Percentiles rank a stretch among this genome's conserved stretches.
These are phyloP conservation scores for Tetrapisispora pingtungensis DNA, from an alignment of 805 yeast genomes.

Conservation along the genomic window DNA sequence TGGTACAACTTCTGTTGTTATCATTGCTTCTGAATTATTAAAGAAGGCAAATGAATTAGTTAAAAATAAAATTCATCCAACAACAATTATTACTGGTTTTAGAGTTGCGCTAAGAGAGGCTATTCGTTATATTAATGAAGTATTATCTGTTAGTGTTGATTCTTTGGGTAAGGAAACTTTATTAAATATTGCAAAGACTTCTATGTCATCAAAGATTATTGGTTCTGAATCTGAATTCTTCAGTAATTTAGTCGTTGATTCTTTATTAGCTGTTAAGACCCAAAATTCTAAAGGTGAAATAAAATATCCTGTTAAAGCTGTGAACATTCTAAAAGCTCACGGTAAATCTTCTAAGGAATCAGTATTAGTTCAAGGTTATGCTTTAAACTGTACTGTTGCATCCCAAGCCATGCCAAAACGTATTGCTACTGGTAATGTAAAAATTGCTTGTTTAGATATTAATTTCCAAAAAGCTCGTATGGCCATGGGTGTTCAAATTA, in stretches of 20 bases:
- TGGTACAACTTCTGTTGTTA: constrained; percentile 96
- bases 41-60: constrained; percentile 91
- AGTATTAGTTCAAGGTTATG: constrained; percentile 82
- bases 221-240: constrained; percentile 91
- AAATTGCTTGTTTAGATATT: constrained; percentile 81
- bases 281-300: constrained; percentile 77
- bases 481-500: constrained; percentile 97
- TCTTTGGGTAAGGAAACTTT: constrained; percentile 73
- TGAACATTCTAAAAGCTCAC: constrained; percentile 89
- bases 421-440: constrained; percentile 41
- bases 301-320: constrained; percentile 94
- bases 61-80: constrained; percentile 90
- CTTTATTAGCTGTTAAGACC: constrained; percentile 90
- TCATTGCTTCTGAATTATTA: constrained; percentile 85
- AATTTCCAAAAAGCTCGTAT: constrained; percentile 91
- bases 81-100: constrained; percentile 94
- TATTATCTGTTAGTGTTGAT: constrained; percentile 71
- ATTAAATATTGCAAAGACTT: constrained; percentile 87
- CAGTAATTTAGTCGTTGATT: constrained; percentile 84
- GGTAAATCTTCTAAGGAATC: constrained; percentile 90
- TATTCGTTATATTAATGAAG: constrained; percentile 73
- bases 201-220: constrained; percentile 93
- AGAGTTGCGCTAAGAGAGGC: constrained; percentile 91
- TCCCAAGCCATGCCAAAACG: constrained; percentile 90
- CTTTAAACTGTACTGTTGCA: constrained; percentile 92